Evolutionary conservation across 305 asterid species (phyloP), one percentile per base, ranked within the genome.

Genomic region (Fraxinus sp.): DNA sequence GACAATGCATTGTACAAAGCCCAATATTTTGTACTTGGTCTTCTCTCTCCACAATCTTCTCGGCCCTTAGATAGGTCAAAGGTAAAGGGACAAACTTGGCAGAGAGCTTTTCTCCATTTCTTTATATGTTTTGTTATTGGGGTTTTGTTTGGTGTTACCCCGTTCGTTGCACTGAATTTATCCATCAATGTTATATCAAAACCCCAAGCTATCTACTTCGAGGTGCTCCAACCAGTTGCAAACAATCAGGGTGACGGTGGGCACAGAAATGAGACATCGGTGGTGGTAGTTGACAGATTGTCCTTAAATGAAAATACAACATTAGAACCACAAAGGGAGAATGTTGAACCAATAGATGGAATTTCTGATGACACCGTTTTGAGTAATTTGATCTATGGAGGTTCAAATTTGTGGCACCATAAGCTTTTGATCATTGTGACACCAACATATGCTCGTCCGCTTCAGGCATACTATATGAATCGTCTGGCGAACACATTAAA

Each of bases 391-490:
- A 24, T 79, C 59, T 82, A 49, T 78, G 77, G 76, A 82, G 85
- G 81, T 62, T 24, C 83, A 6, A 79, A 35, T 39, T 79, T 76
- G 83, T 75, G 78, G 30, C 78, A 79, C 75, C 76, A 84, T 79
- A 93, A 91, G 82, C 92, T 92, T 88, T 86, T 94, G 89, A 92
- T 94, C 64, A 77, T 92, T 80, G 95, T 93, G 86, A 94, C 97
- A 5, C 91, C 95, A 20, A 88, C 92, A 2, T 80, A 81, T 57
- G 83, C 85, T 37, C 79, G 88, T 66, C 90, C 94, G 1, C 86
- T 85, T 78, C 97, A 91, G 87, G 88, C 88, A 28, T 85, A 92
- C 83, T 87, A 91, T 83, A 76, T 94, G 83, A 91, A 79, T 64
- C 95, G 94, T 33, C 80, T 94, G 86, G 91, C 93, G 0, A 90